Evolutionary conservation across 2,329 filamentous ascomycete species (phyloP).

Genomic region (Fusarium coffeatum): DNA sequence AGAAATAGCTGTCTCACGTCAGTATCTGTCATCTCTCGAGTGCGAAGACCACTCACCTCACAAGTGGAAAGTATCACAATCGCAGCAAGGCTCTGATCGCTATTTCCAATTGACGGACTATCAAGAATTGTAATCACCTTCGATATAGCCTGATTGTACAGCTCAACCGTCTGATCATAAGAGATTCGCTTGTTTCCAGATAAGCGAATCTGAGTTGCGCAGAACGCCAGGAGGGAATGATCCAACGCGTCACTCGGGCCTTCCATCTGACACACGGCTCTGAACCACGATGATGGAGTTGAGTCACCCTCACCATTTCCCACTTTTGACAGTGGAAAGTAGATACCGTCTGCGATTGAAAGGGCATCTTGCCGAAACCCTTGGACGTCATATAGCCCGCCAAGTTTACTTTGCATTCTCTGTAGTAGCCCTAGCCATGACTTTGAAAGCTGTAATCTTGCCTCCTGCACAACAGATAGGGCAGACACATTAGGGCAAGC

Average conservation of each 20-base stretch:
- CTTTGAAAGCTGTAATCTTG: fast-evolving
- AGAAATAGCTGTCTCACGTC: neutral
- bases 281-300: neutral
- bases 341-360: neutral
- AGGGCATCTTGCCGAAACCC: neutral
- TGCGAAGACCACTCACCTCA: neutral
- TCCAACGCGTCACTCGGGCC: neutral
- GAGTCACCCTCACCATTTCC: fast-evolving
- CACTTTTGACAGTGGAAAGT: neutral
- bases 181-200: neutral
- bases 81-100: conserved; percentile 1
- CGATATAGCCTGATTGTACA: conserved; percentile 3
- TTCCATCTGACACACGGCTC: neutral
- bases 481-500: neutral
- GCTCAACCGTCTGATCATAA: neutral
- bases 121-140: conserved; percentile 3
- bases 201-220: conserved; percentile 8
- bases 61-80: conserved; percentile 14
- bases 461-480: neutral
- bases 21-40: neutral
- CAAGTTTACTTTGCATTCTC: neutral
- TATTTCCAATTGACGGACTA: neutral
- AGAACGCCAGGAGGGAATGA: conserved; percentile 9
- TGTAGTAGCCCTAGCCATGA: neutral
- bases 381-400: neutral